These are phyloP conservation scores for Mucuna pruriens DNA, from an alignment of 306 rosid genomes.

Conservation along the genomic window DNA sequence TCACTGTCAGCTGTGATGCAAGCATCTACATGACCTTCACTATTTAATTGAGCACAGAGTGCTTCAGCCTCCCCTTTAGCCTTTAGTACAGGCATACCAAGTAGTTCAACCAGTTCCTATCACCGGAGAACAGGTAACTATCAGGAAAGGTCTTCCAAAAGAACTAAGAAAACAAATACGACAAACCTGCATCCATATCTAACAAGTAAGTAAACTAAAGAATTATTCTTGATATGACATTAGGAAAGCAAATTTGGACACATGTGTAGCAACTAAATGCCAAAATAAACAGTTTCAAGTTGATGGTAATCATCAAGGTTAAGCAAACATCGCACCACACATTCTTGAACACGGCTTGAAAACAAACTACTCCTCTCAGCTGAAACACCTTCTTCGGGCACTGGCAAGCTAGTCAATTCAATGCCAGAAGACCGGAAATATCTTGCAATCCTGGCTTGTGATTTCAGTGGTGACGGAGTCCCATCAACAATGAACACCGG, in stretches of 20 bases:
- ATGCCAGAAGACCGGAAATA: conserved; percentile 74
- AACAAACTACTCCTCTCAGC: conserved; percentile 71
- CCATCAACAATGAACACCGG: conserved; percentile 89
- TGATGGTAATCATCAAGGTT: conserved; percentile 24
- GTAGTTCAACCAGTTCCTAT: conserved; percentile 83
- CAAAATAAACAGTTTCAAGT: conserved; percentile 19
- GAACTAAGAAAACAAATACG: conserved; percentile 34
- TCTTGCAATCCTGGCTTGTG: conserved; percentile 70
- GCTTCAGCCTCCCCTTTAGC: conserved; percentile 99
- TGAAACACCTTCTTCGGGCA: conserved; percentile 59
- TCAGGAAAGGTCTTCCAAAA: conserved; percentile 31
- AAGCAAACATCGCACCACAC: conserved; percentile 67
- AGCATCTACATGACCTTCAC: conserved; percentile 84
- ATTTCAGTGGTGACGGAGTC: conserved; percentile 77
- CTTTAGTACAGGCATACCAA: conserved; percentile 85
- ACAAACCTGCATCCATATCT: conserved; percentile 27
- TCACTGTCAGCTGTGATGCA: conserved; percentile 91
- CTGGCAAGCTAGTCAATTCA: conserved; percentile 60
- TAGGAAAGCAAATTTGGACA: neutral
- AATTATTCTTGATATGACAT: conserved; percentile 15
- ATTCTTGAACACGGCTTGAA: conserved; percentile 70
- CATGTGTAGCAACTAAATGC: conserved; percentile 6
- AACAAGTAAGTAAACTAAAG: conserved; percentile 17
- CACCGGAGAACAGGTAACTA: conserved; percentile 36
- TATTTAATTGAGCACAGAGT: conserved; percentile 79